A percentile compares a stretch with the other conserved stretches of the same genome.
phyloP scores from a whole-genome alignment of 2,329 filamentous ascomycete genomes.

The Chaetoscypha palmicola region DNA sequence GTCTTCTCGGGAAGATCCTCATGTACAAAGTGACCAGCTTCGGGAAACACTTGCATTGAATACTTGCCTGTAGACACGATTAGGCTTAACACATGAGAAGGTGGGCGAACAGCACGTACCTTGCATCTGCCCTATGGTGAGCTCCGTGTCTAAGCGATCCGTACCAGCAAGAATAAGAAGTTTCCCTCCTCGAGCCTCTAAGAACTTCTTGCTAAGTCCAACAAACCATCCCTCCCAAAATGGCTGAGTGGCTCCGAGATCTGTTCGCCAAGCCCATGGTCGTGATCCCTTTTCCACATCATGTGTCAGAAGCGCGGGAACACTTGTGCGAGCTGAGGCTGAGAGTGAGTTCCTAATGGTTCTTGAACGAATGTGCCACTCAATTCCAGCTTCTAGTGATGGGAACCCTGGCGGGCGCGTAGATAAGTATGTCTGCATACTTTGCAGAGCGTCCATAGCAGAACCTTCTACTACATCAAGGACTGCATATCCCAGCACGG shows the following conservation, averaged over 20 bases:
- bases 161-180: conserved; percentile 80
- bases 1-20: conserved; percentile 91
- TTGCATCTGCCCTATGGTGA: conserved; percentile 97
- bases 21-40: conserved; percentile 94
- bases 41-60: conserved; percentile 86
- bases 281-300: conserved; percentile 32
- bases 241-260: conserved; percentile 73
- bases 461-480: conserved; percentile 94
- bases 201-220: conserved; percentile 81
- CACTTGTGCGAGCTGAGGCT: conserved; percentile 85
- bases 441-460: conserved; percentile 87
- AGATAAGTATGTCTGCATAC: conserved; percentile 87
- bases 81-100: too few relatives aligned
- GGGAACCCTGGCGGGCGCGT: conserved; percentile 73
- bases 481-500: conserved; percentile 78
- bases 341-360: conserved; percentile 78
- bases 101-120: conserved; percentile 48
- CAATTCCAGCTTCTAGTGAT: conserved; percentile 72
- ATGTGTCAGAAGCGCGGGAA: conserved; percentile 66
- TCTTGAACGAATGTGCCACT: conserved; percentile 87
- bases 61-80: conserved; percentile 76
- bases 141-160: conserved; percentile 80
- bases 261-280: conserved; percentile 75
- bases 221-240: conserved; percentile 96
- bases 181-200: conserved; percentile 75